Evolutionary conservation across 192 early-diverging fungal species (phyloP), one percentile per base, ranked within the genome.

Genomic region (Kickxella alabastrina): DNA sequence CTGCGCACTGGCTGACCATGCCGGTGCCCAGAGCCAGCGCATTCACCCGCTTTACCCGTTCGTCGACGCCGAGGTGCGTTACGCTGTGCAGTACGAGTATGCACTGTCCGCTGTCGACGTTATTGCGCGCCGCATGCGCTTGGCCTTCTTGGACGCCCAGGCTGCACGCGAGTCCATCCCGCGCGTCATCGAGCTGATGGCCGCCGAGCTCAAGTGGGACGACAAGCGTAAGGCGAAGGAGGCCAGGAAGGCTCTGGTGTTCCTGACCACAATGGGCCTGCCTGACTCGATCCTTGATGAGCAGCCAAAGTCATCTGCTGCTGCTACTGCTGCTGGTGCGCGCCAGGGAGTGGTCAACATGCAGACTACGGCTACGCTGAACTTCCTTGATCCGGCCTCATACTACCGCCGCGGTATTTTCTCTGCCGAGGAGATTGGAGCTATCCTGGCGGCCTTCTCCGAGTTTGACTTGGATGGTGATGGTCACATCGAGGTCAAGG

Each of bases 101-200:
- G 95, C 95, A 10, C 83, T 86, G 59, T 95, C 92, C 19, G 88
- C 82, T 7, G 93, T 95, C 32, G 95, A 98, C 79, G 92, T 98
- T 6, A 75, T 98, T 52, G 93, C 85, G 8, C 87, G 95, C 26
- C 90, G 95, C 40, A 84, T 85, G 37, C 86, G 95, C 8, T 77
- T 98, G 25, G 90, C 92, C 2, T 96, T 96, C 82, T 82, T 98
- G 35, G 91, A 96, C 68, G 89, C 91, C 17, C 88, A 90, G 60
- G 93, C 93, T 10, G 87, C 92, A 22, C 78, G 85, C 46, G 91
- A 95, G 46, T 78, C 89, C 3, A 74, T 98, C 15, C 93, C 93
- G 7, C 75, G 78, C 27, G 85, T 98, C 9, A 82, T 95, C 34
- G 89, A 90, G 48, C 93, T 98, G 49, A 94, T 98, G 95, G 75